Conservation (phyloP, 163 green algal species). For the Scenedesmus sp. region DNA sequence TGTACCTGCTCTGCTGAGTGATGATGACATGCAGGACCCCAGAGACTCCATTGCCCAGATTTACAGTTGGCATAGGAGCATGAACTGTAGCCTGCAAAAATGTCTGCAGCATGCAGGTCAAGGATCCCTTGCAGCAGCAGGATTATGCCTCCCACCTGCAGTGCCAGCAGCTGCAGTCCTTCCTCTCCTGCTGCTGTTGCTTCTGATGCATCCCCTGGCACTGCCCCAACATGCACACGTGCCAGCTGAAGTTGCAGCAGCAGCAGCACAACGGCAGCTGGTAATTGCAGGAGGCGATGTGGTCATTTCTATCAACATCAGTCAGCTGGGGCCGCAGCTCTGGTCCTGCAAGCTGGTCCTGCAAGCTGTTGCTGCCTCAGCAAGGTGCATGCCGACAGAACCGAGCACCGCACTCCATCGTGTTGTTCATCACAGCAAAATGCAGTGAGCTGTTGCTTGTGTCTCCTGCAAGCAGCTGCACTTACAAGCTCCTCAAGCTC, state of each 20-base stretch:
- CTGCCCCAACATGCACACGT: slow-evolving; percentile 24
- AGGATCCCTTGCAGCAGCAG: neutral
- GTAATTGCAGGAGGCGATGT: neutral
- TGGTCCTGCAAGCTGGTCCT: neutral
- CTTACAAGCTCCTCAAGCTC: slow-evolving; percentile 37
- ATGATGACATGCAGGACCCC: neutral
- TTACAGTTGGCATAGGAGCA: too few relatives aligned
- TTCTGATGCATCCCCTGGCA: neutral
- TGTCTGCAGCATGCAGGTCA: too few relatives aligned
- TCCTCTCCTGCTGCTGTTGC: neutral
- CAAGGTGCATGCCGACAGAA: neutral
- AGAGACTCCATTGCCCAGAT: too few relatives aligned
- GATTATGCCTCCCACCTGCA: neutral
- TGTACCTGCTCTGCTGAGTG: neutral
- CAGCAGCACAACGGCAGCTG: neutral
- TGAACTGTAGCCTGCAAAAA: too few relatives aligned
- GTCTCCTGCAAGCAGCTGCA: neutral
- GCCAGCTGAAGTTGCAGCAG: slow-evolving; percentile 10
- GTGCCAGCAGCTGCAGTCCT: slow-evolving; percentile 1
- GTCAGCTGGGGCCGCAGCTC: neutral
- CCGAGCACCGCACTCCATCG: neutral
- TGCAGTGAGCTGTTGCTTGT: neutral
- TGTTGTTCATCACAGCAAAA: too few relatives aligned
- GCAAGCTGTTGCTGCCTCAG: neutral
- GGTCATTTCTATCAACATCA: neutral